A percentile compares a stretch with the other conserved stretches of the same genome.
phyloP scores from a whole-genome alignment of 176 grass and related monocot genomes.

The Carex pumila region DNA sequence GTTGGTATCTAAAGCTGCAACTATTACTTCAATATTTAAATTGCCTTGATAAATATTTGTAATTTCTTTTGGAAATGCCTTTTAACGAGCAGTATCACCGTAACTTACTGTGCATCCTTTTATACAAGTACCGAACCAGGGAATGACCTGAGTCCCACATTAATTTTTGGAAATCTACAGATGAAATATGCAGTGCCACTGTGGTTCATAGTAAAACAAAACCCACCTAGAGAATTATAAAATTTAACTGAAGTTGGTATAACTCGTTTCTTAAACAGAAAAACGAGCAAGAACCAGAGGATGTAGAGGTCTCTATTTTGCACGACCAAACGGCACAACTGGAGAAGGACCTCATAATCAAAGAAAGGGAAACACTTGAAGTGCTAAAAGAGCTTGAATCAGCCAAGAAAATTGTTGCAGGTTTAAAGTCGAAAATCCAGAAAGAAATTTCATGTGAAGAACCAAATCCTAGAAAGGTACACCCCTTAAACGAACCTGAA shows the following conservation, averaged over 20 bases:
- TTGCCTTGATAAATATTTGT: not conserved
- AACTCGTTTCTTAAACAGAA: slow-evolving; percentile 29
- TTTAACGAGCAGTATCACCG: not conserved
- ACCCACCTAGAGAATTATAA: not conserved
- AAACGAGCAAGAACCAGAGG: slow-evolving; percentile 11
- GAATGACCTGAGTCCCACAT: not conserved
- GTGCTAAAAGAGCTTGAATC: slow-evolving; percentile 78
- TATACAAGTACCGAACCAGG: not conserved
- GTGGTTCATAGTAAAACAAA: not conserved
- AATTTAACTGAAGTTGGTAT: not conserved
- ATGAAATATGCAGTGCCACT: not conserved
- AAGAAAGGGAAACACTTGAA: slow-evolving; percentile 75
- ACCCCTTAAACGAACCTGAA: not conserved
- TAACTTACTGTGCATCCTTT: not conserved
- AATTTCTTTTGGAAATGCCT: not conserved
- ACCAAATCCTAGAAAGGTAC: slow-evolving; percentile 20
- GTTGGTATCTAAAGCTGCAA: not conserved
- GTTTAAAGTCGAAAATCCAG: slow-evolving; percentile 64
- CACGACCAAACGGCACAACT: slow-evolving; percentile 50
- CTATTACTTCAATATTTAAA: not conserved
- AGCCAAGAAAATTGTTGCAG: slow-evolving; percentile 61
- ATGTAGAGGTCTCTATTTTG: slow-evolving; percentile 20
- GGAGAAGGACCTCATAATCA: slow-evolving; percentile 63
- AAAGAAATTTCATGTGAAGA: slow-evolving; percentile 39
- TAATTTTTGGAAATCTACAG: not conserved